Conservation (phyloP, 202 grass and related monocot genomes). For the Panicum hallii region DNA sequence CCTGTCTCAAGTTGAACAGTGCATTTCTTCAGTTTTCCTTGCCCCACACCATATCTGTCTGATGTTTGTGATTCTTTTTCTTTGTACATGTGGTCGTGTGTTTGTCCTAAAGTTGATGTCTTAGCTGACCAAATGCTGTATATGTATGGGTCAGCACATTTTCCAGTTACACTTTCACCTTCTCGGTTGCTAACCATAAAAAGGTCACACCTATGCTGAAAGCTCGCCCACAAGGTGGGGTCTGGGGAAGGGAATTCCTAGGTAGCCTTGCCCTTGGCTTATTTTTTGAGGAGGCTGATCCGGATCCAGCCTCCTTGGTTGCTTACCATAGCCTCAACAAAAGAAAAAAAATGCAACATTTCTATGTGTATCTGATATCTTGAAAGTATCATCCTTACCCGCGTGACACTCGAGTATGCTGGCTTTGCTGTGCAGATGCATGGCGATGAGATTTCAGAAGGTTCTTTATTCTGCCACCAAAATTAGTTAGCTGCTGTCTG, state of each 20-base stretch:
- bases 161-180: neutral
- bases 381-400: neutral
- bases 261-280: neutral
- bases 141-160: neutral
- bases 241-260: neutral
- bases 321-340: conserved; percentile 1
- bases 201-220: neutral
- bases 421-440: neutral
- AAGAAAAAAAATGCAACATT: neutral
- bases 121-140: neutral
- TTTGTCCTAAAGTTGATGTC: neutral
- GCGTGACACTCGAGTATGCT: neutral
- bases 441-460: neutral
- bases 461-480: conserved; percentile 23
- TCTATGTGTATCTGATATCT: neutral
- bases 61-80: neutral
- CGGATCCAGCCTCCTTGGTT: neutral
- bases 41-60: neutral
- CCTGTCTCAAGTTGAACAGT: neutral
- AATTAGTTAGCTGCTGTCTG: neutral
- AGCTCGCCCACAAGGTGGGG: neutral
- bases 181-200: conserved; percentile 5
- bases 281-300: neutral
- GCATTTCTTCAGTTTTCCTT: neutral
- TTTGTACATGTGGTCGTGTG: neutral